Percentiles rank a stretch among this genome's conserved stretches.
phyloP scores from a whole-genome alignment of 1,139 yeast genomes.

The Magnusiomyces sp. region DNA sequence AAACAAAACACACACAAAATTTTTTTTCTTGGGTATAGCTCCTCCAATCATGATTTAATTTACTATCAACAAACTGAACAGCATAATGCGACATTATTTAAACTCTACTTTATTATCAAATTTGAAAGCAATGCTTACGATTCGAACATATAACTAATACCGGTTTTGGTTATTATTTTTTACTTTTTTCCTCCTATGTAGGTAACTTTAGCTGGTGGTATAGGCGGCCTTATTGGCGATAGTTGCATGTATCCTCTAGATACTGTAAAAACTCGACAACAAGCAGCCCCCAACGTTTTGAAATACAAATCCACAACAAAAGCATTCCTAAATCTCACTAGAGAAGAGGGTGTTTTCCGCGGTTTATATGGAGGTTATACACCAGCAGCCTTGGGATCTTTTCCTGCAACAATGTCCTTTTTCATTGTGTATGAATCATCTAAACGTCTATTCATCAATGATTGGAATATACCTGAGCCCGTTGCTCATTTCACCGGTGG shows the following conservation, averaged over 20 bases:
- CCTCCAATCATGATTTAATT: too few species aligned
- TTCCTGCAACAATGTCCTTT: constrained; percentile 89
- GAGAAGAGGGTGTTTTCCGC: constrained; percentile 74
- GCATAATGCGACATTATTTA: neutral
- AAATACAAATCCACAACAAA: constrained; percentile 58
- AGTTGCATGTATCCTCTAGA: constrained; percentile 90
- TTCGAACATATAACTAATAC: too few species aligned
- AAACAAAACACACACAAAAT: too few species aligned
- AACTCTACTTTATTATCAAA: neutral
- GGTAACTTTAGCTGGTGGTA: constrained; percentile 61
- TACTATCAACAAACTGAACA: too few species aligned
- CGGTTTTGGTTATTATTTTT: neutral
- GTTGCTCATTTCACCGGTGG: constrained; percentile 78
- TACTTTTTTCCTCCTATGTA: neutral
- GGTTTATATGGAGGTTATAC: constrained; percentile 90
- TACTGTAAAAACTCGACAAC: constrained; percentile 94
- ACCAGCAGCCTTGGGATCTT: constrained; percentile 78
- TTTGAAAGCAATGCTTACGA: too few species aligned
- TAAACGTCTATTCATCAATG: constrained; percentile 61
- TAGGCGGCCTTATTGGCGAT: constrained; percentile 93
- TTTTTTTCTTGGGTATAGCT: too few species aligned
- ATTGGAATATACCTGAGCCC: constrained; percentile 61
- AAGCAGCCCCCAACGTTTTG: constrained; percentile 65
- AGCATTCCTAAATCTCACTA: constrained; percentile 64
- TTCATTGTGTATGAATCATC: constrained; percentile 82